Evolutionary conservation across 1,284 basidiomycete species (phyloP).

Genomic region (Irpex sp.): DNA sequence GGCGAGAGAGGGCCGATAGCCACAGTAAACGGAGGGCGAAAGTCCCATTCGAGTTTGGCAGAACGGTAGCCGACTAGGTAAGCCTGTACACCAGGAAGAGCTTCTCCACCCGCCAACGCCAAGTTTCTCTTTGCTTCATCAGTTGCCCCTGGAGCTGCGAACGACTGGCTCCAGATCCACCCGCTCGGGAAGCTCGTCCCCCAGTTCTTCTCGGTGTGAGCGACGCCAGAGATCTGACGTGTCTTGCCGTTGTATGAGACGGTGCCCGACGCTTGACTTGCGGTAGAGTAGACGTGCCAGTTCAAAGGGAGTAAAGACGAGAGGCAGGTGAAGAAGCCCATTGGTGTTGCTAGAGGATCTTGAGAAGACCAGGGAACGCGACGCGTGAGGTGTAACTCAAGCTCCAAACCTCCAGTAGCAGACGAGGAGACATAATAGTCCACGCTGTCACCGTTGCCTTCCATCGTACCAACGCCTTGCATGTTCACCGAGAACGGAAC

Average conservation of each 20-base stretch:
- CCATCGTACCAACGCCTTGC: slow-evolving; percentile 18
- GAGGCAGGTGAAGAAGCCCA: slow-evolving; percentile 18
- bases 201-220: slow-evolving; percentile 27
- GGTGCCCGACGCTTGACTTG: slow-evolving; percentile 14
- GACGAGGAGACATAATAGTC: slow-evolving; percentile 16
- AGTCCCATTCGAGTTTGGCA: slow-evolving; percentile 16
- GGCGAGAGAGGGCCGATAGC: slow-evolving; percentile 14
- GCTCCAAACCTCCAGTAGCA: slow-evolving; percentile 9
- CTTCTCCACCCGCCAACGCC: slow-evolving; percentile 20
- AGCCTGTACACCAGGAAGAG: slow-evolving; percentile 21
- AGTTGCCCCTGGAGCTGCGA: slow-evolving; percentile 2
- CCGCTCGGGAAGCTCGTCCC: slow-evolving; percentile 20
- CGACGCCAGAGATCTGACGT: slow-evolving; percentile 10
- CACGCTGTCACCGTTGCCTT: slow-evolving; percentile 9
- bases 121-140: slow-evolving; percentile 9
- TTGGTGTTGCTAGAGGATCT: slow-evolving; percentile 15
- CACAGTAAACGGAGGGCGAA: slow-evolving; percentile 19
- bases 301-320: slow-evolving; percentile 20
- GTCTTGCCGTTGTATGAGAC: slow-evolving; percentile 13
- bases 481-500: slow-evolving; percentile 16
- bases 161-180: slow-evolving; percentile 24
- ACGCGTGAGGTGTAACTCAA: slow-evolving; percentile 14
- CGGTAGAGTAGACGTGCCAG: slow-evolving; percentile 21
- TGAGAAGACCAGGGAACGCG: slow-evolving; percentile 16
- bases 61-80: slow-evolving; percentile 24